phyloP scores from a whole-genome alignment of 352 stramenopile species.

The Globisporangium recalcitrans region DNA sequence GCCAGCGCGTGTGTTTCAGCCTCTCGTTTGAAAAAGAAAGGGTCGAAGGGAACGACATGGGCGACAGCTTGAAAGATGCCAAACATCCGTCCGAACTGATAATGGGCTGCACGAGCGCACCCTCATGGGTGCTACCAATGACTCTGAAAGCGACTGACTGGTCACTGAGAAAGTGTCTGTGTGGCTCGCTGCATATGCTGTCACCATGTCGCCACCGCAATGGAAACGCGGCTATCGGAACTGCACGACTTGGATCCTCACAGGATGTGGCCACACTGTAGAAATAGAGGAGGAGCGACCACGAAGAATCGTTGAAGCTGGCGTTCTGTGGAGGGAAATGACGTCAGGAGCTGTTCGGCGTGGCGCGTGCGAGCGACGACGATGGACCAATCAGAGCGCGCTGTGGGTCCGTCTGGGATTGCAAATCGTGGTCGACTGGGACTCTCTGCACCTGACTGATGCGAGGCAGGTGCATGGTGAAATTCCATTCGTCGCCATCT shows the following conservation, averaged over 20 bases:
- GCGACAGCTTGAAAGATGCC: not conserved
- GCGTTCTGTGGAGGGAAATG: not conserved
- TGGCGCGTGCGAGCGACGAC: not conserved
- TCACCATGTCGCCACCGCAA: not conserved
- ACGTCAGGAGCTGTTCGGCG: not conserved
- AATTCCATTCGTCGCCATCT: not conserved
- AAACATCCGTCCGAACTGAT: no score
- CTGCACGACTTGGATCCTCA: not conserved
- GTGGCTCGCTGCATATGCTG: not conserved
- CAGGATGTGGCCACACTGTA: not conserved
- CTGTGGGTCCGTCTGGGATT: not conserved
- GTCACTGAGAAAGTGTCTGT: not conserved
- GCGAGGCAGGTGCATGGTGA: no score
- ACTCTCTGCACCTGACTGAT: not conserved
- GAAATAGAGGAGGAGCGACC: not conserved
- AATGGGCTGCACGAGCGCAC: not conserved
- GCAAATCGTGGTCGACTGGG: not conserved
- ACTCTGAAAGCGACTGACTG: no score
- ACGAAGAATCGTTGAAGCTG: not conserved
- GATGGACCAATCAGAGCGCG: not conserved
- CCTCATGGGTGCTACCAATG: no score
- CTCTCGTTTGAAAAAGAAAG: not conserved
- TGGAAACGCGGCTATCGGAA: not conserved
- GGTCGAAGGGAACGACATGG: constrained; percentile 1
- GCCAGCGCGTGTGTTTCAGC: not conserved